These are phyloP conservation scores for Boletus coccyginus DNA, from an alignment of 768 basidiomycete genomes.

Conservation along the genomic window DNA sequence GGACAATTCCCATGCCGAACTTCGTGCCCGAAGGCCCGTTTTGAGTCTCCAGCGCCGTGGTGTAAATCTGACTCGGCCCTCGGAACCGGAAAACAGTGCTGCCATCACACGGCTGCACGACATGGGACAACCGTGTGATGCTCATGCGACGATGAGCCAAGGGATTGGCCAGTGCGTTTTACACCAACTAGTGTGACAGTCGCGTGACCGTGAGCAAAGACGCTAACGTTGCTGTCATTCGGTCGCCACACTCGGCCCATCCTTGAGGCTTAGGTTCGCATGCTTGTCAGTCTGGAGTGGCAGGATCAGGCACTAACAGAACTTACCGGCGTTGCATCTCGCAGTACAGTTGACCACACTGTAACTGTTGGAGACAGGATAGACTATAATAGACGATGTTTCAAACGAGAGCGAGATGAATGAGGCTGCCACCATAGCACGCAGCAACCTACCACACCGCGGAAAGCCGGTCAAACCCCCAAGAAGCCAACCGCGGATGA, in stretches of 20 bases:
- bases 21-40: constrained; percentile 4
- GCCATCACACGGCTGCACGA: constrained; percentile 5
- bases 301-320: neutral
- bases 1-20: constrained; percentile 1
- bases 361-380: constrained; percentile 7
- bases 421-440: neutral
- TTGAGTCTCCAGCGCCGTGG: constrained; percentile 5
- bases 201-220: neutral
- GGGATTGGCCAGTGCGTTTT: constrained; percentile 4
- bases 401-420: constrained; percentile 5
- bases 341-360: neutral
- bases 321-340: neutral
- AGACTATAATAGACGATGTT: constrained; percentile 7
- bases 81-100: constrained; percentile 21
- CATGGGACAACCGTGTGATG: constrained; percentile 9
- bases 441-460: constrained; percentile 15
- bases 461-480: constrained; percentile 22
- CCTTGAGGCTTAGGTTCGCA: neutral
- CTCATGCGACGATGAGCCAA: constrained; percentile 10
- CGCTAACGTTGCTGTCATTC: neutral
- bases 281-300: constrained; percentile 6
- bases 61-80: constrained; percentile 17
- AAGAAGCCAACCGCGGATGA: constrained; percentile 11
- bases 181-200: constrained; percentile 2
- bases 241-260: neutral